Conservation (phyloP, 768 basidiomycete species). For the Ramaria rubella region DNA sequence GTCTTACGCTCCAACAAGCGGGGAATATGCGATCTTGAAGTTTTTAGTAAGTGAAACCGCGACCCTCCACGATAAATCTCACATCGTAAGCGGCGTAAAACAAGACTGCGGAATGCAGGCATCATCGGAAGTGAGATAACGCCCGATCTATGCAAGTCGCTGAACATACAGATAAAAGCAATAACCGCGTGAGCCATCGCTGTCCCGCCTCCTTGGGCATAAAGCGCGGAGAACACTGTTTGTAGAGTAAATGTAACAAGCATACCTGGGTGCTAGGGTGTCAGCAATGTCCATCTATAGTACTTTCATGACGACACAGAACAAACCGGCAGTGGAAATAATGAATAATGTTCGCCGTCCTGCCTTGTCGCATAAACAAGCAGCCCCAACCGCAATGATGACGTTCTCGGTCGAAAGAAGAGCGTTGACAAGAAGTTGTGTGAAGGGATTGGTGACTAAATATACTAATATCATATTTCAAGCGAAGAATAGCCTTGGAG, state of each 20-base stretch:
- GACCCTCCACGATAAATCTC: constrained; percentile 3
- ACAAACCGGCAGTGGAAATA: constrained; percentile 37
- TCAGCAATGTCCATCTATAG: constrained; percentile 12
- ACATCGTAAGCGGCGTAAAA: constrained; percentile 37
- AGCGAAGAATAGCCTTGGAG: background rate
- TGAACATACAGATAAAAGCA: constrained; percentile 22
- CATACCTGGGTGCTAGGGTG: constrained; percentile 30
- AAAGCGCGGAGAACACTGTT: constrained; percentile 30
- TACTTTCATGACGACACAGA: constrained; percentile 16
- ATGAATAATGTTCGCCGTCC: constrained; percentile 48
- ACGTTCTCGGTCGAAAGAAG: constrained; percentile 52
- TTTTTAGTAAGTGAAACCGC: background rate
- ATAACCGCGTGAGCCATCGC: constrained; percentile 25
- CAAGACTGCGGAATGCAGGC: constrained; percentile 22
- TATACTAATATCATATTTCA: constrained; percentile 3
- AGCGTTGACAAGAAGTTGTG: constrained; percentile 44
- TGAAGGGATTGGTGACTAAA: constrained; percentile 37
- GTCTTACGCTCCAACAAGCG: constrained; percentile 33
- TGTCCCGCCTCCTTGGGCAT: constrained; percentile 21
- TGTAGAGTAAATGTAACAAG: constrained; percentile 34
- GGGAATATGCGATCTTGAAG: constrained; percentile 33
- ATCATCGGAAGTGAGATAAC: background rate
- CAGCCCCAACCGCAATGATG: constrained; percentile 43
- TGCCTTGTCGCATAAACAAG: constrained; percentile 41
- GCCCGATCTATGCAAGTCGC: background rate